Conservation (phyloP, 257 asterid genomes). For the Fraxinus pennsylvanica region DNA sequence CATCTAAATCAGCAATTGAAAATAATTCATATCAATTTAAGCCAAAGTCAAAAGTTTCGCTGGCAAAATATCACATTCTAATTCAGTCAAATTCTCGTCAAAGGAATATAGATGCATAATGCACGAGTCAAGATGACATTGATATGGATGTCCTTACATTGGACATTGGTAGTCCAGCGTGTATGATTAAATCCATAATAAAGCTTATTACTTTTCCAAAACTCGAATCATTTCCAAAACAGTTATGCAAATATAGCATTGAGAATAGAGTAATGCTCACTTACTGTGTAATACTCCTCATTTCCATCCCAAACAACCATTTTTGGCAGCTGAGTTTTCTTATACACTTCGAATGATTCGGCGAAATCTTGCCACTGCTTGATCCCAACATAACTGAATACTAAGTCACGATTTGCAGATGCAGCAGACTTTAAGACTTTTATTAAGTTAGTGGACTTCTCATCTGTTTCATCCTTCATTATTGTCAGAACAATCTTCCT, state of each 20-base stretch:
- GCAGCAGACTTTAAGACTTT: conserved; percentile 80
- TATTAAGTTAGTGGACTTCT: conserved; percentile 49
- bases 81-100: not conserved
- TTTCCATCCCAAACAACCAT: conserved; percentile 88
- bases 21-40: not conserved
- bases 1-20: not conserved
- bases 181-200: not conserved
- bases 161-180: not conserved
- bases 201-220: not conserved
- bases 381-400: conserved; percentile 81
- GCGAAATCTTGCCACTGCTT: conserved; percentile 73
- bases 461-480: conserved; percentile 62
- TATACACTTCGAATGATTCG: conserved; percentile 64
- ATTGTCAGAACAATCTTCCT: conserved; percentile 72
- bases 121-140: not conserved
- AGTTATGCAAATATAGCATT: not conserved
- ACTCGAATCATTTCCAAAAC: not conserved
- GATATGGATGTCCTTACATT: not conserved
- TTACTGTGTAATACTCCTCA: conserved; percentile 67
- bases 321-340: conserved; percentile 66
- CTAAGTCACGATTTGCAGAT: conserved; percentile 83
- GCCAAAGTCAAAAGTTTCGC: not conserved
- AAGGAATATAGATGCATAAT: not conserved
- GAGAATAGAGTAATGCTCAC: conserved; percentile 24
- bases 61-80: not conserved